Evolutionary conservation across 2,329 filamentous ascomycete species (phyloP).

Genomic region (Fusarium sp.): DNA sequence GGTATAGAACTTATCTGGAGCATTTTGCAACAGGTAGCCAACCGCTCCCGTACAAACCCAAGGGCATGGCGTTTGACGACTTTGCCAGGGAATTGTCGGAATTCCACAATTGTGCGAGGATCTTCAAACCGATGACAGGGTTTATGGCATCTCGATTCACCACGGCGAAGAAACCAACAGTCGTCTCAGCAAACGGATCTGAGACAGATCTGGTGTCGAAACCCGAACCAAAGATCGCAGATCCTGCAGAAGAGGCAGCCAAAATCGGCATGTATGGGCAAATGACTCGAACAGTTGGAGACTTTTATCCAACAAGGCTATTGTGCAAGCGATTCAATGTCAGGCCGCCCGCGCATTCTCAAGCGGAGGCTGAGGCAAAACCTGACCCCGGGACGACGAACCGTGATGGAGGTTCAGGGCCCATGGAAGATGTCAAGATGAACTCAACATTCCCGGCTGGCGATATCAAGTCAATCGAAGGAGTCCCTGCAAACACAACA

Average conservation of each 20-base stretch:
- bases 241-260: constrained; percentile 87
- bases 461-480: constrained; percentile 28
- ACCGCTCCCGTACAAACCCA: constrained; percentile 61
- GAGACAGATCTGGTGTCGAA: constrained; percentile 42
- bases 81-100: constrained; percentile 83
- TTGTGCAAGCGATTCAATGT: constrained; percentile 97
- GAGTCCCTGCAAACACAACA: neutral
- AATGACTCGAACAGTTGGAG: constrained; percentile 76
- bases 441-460: neutral
- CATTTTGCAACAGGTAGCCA: constrained; percentile 63
- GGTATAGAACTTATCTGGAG: constrained; percentile 86
- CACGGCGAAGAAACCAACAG: constrained; percentile 64
- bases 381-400: constrained; percentile 20
- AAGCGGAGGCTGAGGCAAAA: constrained; percentile 57
- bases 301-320: constrained; percentile 83
- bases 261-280: constrained; percentile 91
- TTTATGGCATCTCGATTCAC: constrained; percentile 96
- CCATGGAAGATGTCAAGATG: constrained; percentile 23
- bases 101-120: constrained; percentile 70
- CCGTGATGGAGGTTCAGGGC: neutral
- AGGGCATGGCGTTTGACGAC: constrained; percentile 67
- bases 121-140: constrained; percentile 92
- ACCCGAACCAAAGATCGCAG: constrained; percentile 52
- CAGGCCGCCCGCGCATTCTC: constrained; percentile 75
- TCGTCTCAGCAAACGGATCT: constrained; percentile 34